These are phyloP conservation scores for Betula pendula DNA, from an alignment of 306 rosid species.

Conservation along the genomic window DNA sequence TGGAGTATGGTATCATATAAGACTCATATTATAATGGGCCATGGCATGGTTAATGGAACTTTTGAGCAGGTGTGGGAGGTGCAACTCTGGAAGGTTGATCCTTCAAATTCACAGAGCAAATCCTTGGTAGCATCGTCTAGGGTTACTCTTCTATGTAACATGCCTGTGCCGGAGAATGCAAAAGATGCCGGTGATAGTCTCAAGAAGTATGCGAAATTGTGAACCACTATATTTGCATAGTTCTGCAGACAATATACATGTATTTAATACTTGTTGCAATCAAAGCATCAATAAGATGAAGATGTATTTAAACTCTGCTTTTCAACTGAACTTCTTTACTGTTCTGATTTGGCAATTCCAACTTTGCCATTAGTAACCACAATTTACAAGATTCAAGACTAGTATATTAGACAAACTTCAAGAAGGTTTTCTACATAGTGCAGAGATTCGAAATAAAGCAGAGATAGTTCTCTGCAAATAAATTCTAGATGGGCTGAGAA, in stretches of 20 bases:
- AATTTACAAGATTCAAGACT: background rate
- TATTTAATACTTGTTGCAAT: background rate
- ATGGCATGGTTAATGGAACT: background rate
- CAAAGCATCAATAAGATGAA: background rate
- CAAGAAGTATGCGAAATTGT: conserved; percentile 53
- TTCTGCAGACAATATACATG: background rate
- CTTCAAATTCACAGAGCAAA: conserved; percentile 48
- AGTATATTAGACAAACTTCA: background rate
- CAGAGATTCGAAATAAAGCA: background rate
- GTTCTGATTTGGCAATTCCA: background rate
- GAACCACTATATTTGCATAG: background rate
- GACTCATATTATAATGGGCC: background rate
- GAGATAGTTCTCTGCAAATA: background rate
- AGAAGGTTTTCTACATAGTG: background rate
- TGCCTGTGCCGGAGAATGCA: conserved; percentile 72
- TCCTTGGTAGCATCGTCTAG: conserved; percentile 63
- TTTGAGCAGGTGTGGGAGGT: conserved; percentile 78
- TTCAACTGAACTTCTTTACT: background rate
- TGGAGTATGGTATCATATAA: background rate
- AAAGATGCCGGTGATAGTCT: conserved; percentile 49
- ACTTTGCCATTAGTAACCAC: background rate
- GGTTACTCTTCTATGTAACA: conserved; percentile 67
- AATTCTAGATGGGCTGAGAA: background rate
- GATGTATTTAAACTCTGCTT: too few species aligned
- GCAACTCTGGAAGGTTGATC: conserved; percentile 59